A percentile compares a stretch with the other conserved stretches of the same genome.
Conservation (phyloP, 2,329 filamentous ascomycete species). For the Fusarium heterosporum region DNA sequence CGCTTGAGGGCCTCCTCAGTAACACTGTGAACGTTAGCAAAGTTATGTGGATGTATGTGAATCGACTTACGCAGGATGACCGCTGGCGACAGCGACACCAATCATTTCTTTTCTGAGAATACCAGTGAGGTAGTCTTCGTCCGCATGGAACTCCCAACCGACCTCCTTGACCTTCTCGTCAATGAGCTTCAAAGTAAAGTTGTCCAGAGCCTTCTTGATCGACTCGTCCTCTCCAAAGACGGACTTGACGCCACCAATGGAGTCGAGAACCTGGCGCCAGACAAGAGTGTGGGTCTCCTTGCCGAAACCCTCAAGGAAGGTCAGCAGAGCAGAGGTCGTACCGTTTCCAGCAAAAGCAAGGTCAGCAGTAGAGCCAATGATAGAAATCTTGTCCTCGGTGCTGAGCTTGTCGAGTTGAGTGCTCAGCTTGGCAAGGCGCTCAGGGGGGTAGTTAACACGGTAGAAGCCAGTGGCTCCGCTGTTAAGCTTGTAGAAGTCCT, state of each 20-base stretch:
- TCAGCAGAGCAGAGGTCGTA: conserved; percentile 82
- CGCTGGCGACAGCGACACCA: conserved; percentile 77
- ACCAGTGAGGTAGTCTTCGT: conserved; percentile 83
- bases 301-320: conserved; percentile 86
- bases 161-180: conserved; percentile 79
- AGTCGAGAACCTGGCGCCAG: conserved; percentile 86
- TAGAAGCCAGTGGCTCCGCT: conserved; percentile 89
- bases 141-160: conserved; percentile 84
- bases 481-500: conserved; percentile 94
- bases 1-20: conserved; percentile 79
- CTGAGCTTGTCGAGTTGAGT: conserved; percentile 80
- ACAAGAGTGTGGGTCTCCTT: conserved; percentile 87
- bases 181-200: conserved; percentile 83
- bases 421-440: conserved; percentile 82
- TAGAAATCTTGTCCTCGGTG: conserved; percentile 90
- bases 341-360: conserved; percentile 89
- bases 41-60: neutral
- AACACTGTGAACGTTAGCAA: conserved; percentile 60
- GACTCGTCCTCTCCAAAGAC: conserved; percentile 83
- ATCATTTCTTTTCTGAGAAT: conserved; percentile 88
- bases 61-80: conserved; percentile 75
- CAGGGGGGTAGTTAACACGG: conserved; percentile 91
- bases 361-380: conserved; percentile 89
- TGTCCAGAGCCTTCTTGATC: conserved; percentile 78
- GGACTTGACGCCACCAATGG: conserved; percentile 81